Base-by-base conservation (phyloP, 1,284 basidiomycete species). In the Ceratobasidium sp. region DNA sequence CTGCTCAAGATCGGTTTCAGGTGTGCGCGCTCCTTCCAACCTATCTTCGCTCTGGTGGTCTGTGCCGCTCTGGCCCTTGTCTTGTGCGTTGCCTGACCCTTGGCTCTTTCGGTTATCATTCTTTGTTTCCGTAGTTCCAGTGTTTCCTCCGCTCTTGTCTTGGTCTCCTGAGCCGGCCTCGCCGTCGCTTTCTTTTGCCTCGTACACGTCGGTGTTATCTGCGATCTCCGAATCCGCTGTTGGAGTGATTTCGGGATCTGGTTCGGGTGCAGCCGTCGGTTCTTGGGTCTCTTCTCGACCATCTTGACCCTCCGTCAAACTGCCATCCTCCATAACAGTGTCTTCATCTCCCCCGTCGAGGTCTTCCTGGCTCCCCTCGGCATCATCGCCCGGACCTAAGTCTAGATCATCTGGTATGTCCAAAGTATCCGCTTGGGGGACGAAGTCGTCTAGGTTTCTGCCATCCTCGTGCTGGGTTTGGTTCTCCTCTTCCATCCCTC, bases 371-470 rank as follows among this genome's bases (percentile, higher is more conserved):
- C 85, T 84, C 78, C 85, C 83, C 19, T 84, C 82, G 59, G 83
- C 86, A 25, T 85, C 85, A 59, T 84, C 85, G 51, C 86, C 85
- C 46, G 82, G 82, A n/a, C 85, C 90, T 6, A 97, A 84, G 76
- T 95, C 86, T 83, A 97, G 86, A 80, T 95, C 91, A 51, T 96
- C 94, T 0, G 95, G 95, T 17, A 97, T 87, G 81, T 97, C 93
- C 67, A 97, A 87, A 2, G 90, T 91, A 71, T 96, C 88, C 6
- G 90, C 91, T 80, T 96, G 93, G 29, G 89, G 90, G 73, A 94
- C 84, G 77, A 90, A 86, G 32, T 93, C 88, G 79, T 94, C 91
- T 83, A 94, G 88, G 1, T 92, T 89, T 5, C 86, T 85, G 69
- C 85, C 84, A 54, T 90, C 89, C 34, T 92, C 92, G 68, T 82